These are phyloP conservation scores for Peltaster fructicola DNA, from an alignment of 2,329 filamentous ascomycete genomes.

Conservation along the genomic window DNA sequence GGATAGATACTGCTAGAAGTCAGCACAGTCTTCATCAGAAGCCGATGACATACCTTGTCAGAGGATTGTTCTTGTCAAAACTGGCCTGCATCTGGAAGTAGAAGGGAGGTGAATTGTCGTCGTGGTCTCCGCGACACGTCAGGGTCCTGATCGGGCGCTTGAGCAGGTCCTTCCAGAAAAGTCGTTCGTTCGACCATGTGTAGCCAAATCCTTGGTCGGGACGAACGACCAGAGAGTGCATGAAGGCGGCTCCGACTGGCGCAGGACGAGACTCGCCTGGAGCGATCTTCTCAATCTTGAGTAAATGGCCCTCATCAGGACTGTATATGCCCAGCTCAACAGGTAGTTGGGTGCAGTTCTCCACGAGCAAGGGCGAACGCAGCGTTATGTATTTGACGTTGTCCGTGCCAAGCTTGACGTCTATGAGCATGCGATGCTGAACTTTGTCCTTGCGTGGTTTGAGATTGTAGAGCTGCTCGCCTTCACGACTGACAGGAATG, in stretches of 20 bases:
- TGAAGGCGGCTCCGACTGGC: conserved; percentile 77
- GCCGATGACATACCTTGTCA: conserved; percentile 42
- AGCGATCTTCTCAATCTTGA: conserved; percentile 95
- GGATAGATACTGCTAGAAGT: conserved; percentile 52
- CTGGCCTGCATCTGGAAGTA: conserved; percentile 90
- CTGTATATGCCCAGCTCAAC: conserved; percentile 88
- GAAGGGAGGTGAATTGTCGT: conserved; percentile 61
- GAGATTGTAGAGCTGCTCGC: conserved; percentile 76
- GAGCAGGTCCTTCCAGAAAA: conserved; percentile 87
- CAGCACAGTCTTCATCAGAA: conserved; percentile 11
- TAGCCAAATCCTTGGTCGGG: conserved; percentile 96
- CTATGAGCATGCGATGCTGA: conserved; percentile 77
- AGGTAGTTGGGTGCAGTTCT: conserved; percentile 93
- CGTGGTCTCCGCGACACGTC: conserved; percentile 71
- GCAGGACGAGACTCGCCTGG: conserved; percentile 80
- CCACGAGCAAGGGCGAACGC: conserved; percentile 74
- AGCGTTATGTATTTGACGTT: conserved; percentile 98
- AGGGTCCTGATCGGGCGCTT: conserved; percentile 72
- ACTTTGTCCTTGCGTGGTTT: conserved; percentile 73
- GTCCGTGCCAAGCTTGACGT: conserved; percentile 76
- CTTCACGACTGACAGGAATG: conserved; percentile 83
- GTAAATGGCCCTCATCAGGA: conserved; percentile 65
- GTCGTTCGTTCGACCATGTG: conserved; percentile 72
- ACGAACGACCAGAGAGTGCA: conserved; percentile 73
- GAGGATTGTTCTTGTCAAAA: conserved; percentile 67